phyloP scores from a whole-genome alignment of 1,139 yeast genomes.

The Torulaspora globosa region DNA sequence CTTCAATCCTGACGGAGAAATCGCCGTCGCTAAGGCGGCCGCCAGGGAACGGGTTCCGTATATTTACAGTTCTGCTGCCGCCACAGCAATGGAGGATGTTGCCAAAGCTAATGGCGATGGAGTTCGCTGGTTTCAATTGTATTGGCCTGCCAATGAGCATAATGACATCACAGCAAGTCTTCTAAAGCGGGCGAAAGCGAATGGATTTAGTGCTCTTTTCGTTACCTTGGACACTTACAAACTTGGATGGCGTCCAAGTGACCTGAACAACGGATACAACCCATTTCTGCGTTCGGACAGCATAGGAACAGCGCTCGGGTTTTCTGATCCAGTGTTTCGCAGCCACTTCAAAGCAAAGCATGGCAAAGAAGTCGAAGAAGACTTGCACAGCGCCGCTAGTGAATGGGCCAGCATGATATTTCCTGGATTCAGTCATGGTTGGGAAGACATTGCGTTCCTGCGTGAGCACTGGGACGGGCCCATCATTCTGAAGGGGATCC shows the following conservation, averaged over 20 bases:
- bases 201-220: conserved; percentile 28
- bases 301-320: conserved; percentile 29
- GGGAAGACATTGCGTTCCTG: conserved; percentile 15
- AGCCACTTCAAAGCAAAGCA: conserved; percentile 52
- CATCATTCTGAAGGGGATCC: conserved; percentile 52
- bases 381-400: conserved; percentile 71
- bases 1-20: conserved; percentile 29
- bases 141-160: conserved; percentile 31
- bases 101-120: conserved; percentile 27
- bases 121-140: conserved; percentile 31
- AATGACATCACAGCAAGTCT: conserved; percentile 26
- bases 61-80: conserved; percentile 29
- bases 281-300: conserved; percentile 27
- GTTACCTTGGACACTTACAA: conserved; percentile 32
- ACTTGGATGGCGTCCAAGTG: conserved; percentile 33
- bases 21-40: conserved; percentile 29
- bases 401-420: conserved; percentile 80
- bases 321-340: conserved; percentile 28
- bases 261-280: conserved; percentile 27
- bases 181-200: conserved; percentile 23
- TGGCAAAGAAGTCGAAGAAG: conserved; percentile 70
- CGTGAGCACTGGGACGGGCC: conserved; percentile 40
- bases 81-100: conserved; percentile 28
- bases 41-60: conserved; percentile 26
- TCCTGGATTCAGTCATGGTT: conserved; percentile 44